A percentile compares a stretch with the other conserved stretches of the same genome.
These are phyloP conservation scores for Fusarium chlamydosporum DNA, from an alignment of 2,329 filamentous ascomycete genomes.

Conservation along the genomic window DNA sequence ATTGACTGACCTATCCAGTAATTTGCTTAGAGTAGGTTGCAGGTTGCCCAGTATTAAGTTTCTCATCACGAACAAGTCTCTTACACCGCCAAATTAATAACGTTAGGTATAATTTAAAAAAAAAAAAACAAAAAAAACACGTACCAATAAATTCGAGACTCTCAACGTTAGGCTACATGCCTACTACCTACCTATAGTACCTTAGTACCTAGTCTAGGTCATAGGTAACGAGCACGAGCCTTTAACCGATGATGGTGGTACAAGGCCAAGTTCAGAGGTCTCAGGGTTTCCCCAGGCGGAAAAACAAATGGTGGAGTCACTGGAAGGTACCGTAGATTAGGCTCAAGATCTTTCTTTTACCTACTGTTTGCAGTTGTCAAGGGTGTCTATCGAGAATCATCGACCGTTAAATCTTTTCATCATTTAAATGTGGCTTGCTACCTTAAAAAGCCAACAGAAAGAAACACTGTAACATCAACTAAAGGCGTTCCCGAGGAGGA, in stretches of 20 bases:
- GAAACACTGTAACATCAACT: slow-evolving; percentile 14
- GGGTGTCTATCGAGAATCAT: slow-evolving; percentile 1
- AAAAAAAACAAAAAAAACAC: neutral
- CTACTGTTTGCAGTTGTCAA: too few species aligned
- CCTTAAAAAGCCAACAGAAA: slow-evolving; percentile 1
- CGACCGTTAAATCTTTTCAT: slow-evolving; percentile 15
- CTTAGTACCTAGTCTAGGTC: too few species aligned
- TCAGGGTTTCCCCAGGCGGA: slow-evolving; percentile 29
- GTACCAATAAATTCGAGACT: neutral
- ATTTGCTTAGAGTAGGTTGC: too few species aligned
- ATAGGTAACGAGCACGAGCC: slow-evolving; percentile 21
- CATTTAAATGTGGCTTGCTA: slow-evolving; percentile 32
- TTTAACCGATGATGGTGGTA: slow-evolving; percentile 14
- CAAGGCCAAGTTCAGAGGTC: slow-evolving; percentile 18
- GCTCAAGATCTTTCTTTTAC: too few species aligned
- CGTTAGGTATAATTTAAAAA: too few species aligned
- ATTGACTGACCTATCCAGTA: too few species aligned
- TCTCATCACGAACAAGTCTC: neutral
- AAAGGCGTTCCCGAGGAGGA: slow-evolving; percentile 25
- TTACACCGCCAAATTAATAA: neutral
- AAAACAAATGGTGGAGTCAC: slow-evolving; percentile 16
- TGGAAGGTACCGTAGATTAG: neutral
- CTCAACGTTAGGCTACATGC: neutral
- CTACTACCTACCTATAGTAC: too few species aligned
- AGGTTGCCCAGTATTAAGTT: neutral